These are phyloP conservation scores for Russula griseocarnosa DNA, from an alignment of 768 basidiomycete genomes.

Conservation along the genomic window DNA sequence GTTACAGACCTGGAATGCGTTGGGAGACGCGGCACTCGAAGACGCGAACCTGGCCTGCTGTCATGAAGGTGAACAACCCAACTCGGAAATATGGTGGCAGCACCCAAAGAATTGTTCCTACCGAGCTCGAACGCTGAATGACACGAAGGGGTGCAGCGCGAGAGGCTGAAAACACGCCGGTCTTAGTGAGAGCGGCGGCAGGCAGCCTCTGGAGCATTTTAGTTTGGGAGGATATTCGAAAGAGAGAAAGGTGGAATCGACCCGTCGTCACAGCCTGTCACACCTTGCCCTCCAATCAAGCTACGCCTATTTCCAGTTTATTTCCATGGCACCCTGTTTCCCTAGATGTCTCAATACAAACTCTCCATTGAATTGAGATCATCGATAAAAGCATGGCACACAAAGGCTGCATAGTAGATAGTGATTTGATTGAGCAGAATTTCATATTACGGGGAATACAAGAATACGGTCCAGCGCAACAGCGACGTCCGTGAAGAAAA, in stretches of 20 bases:
- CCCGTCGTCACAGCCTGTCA: constrained; percentile 39
- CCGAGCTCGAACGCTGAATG: constrained; percentile 48
- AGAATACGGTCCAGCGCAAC: neutral
- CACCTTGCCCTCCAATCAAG: constrained; percentile 13
- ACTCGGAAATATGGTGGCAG: constrained; percentile 11
- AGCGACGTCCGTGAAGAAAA: neutral
- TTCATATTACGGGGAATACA: neutral
- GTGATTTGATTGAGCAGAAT: neutral
- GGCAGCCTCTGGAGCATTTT: constrained; percentile 85
- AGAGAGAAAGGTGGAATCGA: constrained; percentile 34
- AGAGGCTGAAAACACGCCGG: constrained; percentile 44
- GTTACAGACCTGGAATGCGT: constrained; percentile 59
- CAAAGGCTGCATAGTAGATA: neutral
- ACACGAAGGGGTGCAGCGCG: constrained; percentile 43
- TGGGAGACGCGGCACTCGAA: constrained; percentile 51
- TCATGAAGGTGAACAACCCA: constrained; percentile 30
- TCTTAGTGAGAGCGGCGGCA: constrained; percentile 63
- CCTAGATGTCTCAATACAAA: no score
- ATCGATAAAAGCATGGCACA: no score
- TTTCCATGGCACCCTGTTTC: no score
- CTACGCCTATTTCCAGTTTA: neutral
- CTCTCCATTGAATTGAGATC: no score
- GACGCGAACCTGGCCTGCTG: constrained; percentile 70
- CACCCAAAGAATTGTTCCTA: constrained; percentile 35
- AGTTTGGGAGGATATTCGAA: constrained; percentile 42